Evolutionary conservation across 805 yeast genomes (phyloP).

Genomic region (Wickerhamiella allomyrinae): DNA sequence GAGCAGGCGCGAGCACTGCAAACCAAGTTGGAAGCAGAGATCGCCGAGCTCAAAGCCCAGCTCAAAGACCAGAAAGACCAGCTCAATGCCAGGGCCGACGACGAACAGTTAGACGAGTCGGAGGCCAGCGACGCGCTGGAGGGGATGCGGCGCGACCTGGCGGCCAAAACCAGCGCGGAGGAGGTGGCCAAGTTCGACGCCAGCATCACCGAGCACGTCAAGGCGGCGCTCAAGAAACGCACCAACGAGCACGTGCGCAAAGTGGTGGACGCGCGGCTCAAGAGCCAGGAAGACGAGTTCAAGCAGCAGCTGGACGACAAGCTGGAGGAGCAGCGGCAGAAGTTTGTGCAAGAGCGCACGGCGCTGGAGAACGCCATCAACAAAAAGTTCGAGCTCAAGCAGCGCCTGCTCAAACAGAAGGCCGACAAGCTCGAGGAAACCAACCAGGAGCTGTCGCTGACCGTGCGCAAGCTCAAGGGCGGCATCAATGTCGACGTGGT

Average conservation of each 20-base stretch:
- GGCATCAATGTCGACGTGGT: constrained; percentile 8
- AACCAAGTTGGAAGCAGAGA: constrained; percentile 9
- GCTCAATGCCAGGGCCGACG: constrained; percentile 9
- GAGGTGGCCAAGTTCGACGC: constrained; percentile 7
- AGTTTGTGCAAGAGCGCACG: constrained; percentile 8
- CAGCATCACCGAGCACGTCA: constrained; percentile 10
- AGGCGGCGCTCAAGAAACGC: constrained; percentile 12
- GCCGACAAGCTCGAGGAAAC: constrained; percentile 37
- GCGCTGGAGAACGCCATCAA: constrained; percentile 8
- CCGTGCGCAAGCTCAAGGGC: constrained; percentile 15
- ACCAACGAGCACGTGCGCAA: constrained; percentile 12
- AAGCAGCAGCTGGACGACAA: constrained; percentile 7
- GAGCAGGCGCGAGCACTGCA: constrained; percentile 6
- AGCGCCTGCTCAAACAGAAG: constrained; percentile 38
- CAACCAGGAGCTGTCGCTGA: constrained; percentile 15
- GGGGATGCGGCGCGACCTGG: constrained; percentile 3
- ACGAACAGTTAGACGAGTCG: background rate
- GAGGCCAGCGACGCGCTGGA: background rate
- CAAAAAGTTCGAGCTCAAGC: constrained; percentile 16
- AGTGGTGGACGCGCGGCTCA: constrained; percentile 4
- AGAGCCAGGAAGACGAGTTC: constrained; percentile 1
- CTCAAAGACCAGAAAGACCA: constrained; percentile 17
- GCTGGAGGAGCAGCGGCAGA: constrained; percentile 9
- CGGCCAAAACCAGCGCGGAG: constrained; percentile 1
- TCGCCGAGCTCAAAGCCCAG: constrained; percentile 16